phyloP scores from a whole-genome alignment of 257 asterid genomes.

The Solanum phureja region DNA sequence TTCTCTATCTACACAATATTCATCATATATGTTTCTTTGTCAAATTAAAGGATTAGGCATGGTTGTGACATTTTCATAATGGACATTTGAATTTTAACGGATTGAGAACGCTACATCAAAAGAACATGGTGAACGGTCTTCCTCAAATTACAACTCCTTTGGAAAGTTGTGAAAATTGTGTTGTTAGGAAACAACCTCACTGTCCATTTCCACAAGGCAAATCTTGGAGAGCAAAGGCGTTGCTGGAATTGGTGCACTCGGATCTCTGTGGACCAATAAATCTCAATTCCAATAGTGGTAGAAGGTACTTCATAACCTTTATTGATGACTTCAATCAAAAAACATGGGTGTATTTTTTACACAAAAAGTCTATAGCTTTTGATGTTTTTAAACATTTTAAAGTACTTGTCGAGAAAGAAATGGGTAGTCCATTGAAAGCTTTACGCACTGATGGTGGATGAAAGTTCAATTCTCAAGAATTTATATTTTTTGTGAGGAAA shows the following conservation, averaged over 20 bases:
- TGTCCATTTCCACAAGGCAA: not conserved
- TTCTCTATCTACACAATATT: not conserved
- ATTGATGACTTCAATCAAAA: not conserved
- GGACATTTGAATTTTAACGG: not conserved
- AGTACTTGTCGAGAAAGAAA: not conserved
- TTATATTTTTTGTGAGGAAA: not conserved
- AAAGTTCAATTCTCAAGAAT: not conserved
- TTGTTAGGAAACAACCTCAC: not conserved
- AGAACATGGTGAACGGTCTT: not conserved
- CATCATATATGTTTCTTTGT: not conserved
- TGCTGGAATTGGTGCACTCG: not conserved
- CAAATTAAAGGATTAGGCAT: not conserved
- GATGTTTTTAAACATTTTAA: not conserved
- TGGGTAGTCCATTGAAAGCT: not conserved
- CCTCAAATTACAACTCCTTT: not conserved
- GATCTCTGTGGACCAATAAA: not conserved
- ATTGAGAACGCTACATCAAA: not conserved
- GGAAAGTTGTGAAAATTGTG: not conserved
- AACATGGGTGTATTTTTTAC: not conserved
- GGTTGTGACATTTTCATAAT: constrained; percentile 2
- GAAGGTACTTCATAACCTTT: not conserved
- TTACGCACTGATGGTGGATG: not conserved
- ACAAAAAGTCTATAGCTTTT: not conserved
- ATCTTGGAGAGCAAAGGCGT: not conserved
- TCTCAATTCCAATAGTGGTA: not conserved